Base-by-base conservation (phyloP, 306 rosid species). In the Begonia fuchsioides region DNA sequence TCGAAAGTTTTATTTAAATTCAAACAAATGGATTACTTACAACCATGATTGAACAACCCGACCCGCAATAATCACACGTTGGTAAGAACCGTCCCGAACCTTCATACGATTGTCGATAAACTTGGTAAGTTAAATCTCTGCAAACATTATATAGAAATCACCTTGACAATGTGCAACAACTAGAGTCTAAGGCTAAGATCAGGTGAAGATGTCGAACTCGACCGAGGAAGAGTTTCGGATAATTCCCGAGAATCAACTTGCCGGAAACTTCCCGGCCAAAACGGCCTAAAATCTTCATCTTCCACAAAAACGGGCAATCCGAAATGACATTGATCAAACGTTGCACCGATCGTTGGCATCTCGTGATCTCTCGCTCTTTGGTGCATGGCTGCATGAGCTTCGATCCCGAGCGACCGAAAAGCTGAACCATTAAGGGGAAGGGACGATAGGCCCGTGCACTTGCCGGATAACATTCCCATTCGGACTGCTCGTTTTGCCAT, bases 231-330 rank as follows among this genome's bases (percentile, higher is more conserved):
- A 0, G 8, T 26, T 3, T 26, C 35, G 7, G 35, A 26, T 4
- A 20, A 20, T 1, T 20, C 32, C 32, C 7, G 6, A 66, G 70
- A 11, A 48, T 43, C 39, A 49, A 68, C 70, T 63, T 64, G 86
- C 26, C 96, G 68, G 60, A 79, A 86, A 56, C 96, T 82, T 35
- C 96, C 96, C 0, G 96, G 96, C 96, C 96, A 86, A 63, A 76
- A 72, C 18, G 68, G 12, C 32, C 75, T 75, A 26, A 43, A 65
- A 19, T 79, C 86, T 32, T 77, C 81, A 13, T 86, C 83, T 17
- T 82, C 87, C 69, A 66, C 14, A 11, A 75, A 75, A 57, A 74
- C 48, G 1, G 76, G 78, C 39, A 73, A 12, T 46, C 83, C 76
- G 17, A 58, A 68, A 55, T 56, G 65, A 50, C 73, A 79, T 46